A percentile compares a stretch with the other conserved stretches of the same genome.
Conservation (phyloP, 2,329 filamentous ascomycete species). For the Calonectria pteridis region DNA sequence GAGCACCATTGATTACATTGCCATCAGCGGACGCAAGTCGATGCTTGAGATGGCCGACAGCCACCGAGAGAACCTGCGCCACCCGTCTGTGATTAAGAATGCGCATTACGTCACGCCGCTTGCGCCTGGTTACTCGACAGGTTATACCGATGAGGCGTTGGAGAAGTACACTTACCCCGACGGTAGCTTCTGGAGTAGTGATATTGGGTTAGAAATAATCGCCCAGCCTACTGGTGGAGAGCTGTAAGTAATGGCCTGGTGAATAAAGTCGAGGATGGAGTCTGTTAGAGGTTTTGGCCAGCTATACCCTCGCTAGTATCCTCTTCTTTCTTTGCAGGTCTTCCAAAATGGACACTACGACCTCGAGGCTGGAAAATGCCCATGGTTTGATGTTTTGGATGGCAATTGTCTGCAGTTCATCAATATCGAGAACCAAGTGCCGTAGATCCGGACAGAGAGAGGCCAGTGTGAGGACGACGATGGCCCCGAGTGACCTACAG, state of each 20-base stretch:
- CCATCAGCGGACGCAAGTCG: conserved; percentile 82
- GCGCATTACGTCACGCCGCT: conserved; percentile 90
- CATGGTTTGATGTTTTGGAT: conserved; percentile 45
- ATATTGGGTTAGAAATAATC: conserved; percentile 46
- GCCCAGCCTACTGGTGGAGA: conserved; percentile 48
- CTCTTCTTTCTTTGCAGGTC: conserved; percentile 46
- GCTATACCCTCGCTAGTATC: conserved; percentile 35
- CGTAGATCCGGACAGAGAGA: conserved; percentile 42
- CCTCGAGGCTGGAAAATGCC: conserved; percentile 45
- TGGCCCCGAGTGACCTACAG: conserved; percentile 46
- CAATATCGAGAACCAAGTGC: conserved; percentile 48
- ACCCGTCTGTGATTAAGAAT: conserved; percentile 83
- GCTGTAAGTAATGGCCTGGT: conserved; percentile 30
- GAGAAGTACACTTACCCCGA: conserved; percentile 78
- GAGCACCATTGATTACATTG: conserved; percentile 92
- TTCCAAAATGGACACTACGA: conserved; percentile 45
- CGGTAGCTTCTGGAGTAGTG: conserved; percentile 48
- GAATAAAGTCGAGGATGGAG: background rate
- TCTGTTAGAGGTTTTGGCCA: background rate
- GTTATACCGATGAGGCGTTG: conserved; percentile 96
- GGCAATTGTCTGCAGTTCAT: conserved; percentile 43
- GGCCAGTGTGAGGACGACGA: conserved; percentile 49
- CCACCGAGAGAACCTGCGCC: conserved; percentile 90
- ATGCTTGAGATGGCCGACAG: conserved; percentile 94
- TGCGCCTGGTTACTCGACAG: conserved; percentile 70